phyloP scores from a whole-genome alignment of 2,329 filamentous ascomycete species.

The Emericellopsis atlantica region DNA sequence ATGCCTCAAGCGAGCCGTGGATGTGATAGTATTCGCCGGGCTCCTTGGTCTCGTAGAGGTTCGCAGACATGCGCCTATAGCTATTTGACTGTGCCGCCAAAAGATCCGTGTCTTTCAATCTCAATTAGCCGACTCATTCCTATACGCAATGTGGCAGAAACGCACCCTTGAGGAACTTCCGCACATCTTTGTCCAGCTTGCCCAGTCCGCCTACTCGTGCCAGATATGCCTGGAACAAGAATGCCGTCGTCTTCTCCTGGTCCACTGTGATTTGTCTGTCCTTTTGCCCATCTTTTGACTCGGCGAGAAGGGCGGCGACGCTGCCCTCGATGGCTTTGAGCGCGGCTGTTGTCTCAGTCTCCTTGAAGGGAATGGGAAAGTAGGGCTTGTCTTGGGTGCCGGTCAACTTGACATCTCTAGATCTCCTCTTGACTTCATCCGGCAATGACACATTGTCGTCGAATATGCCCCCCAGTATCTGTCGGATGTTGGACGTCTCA shows the following conservation, averaged over 20 bases:
- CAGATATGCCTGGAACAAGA: slow-evolving; percentile 25
- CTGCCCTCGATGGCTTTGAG: slow-evolving; percentile 28
- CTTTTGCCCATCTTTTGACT: slow-evolving; percentile 8
- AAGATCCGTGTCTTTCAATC: slow-evolving; percentile 53
- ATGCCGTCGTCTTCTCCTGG: slow-evolving; percentile 26
- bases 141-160: slow-evolving; percentile 1
- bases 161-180: slow-evolving; percentile 15
- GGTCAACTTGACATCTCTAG: slow-evolving; percentile 16
- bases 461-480: slow-evolving; percentile 10
- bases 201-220: slow-evolving; percentile 22
- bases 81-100: slow-evolving; percentile 56
- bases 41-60: slow-evolving; percentile 57
- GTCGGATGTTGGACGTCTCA: slow-evolving; percentile 11
- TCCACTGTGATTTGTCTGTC: slow-evolving; percentile 14
- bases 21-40: slow-evolving; percentile 61
- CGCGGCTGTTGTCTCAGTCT: slow-evolving; percentile 28
- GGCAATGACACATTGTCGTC: slow-evolving; percentile 15
- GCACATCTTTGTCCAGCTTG: slow-evolving; percentile 22
- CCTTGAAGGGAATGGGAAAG: slow-evolving; percentile 33
- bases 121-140: background rate
- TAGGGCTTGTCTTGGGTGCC: slow-evolving; percentile 22
- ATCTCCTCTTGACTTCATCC: slow-evolving; percentile 7
- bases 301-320: slow-evolving; percentile 17
- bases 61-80: slow-evolving; percentile 61
- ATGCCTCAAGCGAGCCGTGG: slow-evolving; percentile 62